Evolutionary conservation across 2,329 filamentous ascomycete genomes (phyloP).

Genomic region (Nemania diffusa): DNA sequence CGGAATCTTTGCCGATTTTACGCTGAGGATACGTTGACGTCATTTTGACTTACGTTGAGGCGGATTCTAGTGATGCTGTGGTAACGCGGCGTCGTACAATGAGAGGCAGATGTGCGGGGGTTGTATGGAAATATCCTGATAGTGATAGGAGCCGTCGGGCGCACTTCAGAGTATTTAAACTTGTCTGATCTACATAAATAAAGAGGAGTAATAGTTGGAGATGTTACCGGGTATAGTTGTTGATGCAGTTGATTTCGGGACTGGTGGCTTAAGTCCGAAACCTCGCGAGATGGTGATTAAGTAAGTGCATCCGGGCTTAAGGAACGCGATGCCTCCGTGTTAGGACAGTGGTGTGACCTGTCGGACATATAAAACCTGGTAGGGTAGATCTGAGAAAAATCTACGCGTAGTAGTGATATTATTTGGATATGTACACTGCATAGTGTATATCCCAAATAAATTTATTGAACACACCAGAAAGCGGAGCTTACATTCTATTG

Average conservation of each 20-base stretch:
- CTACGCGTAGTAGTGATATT: background rate
- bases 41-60: slow-evolving; percentile 35
- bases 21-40: slow-evolving; percentile 50
- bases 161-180: background rate
- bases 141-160: too few relatives aligned
- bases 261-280: slow-evolving; percentile 29
- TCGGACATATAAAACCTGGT: background rate
- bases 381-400: background rate
- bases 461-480: background rate
- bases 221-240: background rate
- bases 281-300: slow-evolving; percentile 11
- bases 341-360: background rate
- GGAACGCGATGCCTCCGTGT: background rate
- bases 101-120: background rate
- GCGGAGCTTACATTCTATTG: background rate
- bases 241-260: background rate
- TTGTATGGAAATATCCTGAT: background rate
- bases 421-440: background rate
- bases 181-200: background rate
- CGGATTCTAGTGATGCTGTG: background rate
- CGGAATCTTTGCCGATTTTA: slow-evolving; percentile 53
- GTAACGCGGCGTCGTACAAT: background rate
- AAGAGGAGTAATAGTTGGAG: background rate
- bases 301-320: background rate
- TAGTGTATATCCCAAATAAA: background rate